Percentiles rank a stretch among this genome's conserved stretches.
Conservation (phyloP, 2,329 filamentous ascomycete species). For the Colletotrichum sp. region DNA sequence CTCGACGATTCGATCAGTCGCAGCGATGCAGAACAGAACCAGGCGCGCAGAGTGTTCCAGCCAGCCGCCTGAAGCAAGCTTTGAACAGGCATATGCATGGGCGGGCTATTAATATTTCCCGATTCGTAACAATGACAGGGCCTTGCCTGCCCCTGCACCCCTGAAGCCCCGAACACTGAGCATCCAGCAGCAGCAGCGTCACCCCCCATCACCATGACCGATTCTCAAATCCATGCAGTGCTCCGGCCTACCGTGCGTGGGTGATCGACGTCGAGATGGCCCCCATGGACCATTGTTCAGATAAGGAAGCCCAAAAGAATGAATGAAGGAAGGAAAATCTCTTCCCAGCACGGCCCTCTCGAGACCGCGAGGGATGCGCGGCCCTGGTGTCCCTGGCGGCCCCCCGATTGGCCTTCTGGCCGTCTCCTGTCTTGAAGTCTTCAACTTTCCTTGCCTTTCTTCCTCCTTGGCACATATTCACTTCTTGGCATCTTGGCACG, state of each 20-base stretch:
- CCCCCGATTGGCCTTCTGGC: slow-evolving; percentile 7
- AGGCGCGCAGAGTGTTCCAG: not conserved
- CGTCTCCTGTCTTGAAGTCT: not conserved
- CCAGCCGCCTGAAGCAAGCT: not conserved
- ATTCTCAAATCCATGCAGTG: not conserved
- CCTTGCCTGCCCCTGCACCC: not conserved
- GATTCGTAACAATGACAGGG: not conserved
- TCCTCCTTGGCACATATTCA: not conserved
- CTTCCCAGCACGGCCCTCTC: not conserved
- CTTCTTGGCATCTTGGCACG: slow-evolving; percentile 4
- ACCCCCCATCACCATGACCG: not conserved
- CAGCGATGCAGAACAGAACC: not conserved
- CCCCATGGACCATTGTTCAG: slow-evolving; percentile 11
- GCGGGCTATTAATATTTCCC: slow-evolving; percentile 18
- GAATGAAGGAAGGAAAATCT: not conserved
- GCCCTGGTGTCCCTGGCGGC: slow-evolving; percentile 3
- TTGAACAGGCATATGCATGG: slow-evolving; percentile 1
- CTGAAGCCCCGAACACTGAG: not conserved
- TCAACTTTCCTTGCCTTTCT: not conserved
- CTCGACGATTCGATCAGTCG: not conserved
- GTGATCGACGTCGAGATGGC: slow-evolving; percentile 17
- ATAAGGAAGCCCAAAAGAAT: slow-evolving; percentile 12
- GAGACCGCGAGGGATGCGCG: not conserved
- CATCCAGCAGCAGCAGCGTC: not conserved
- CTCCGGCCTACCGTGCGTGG: not conserved